Base-by-base conservation (phyloP, 306 rosid species). In the Cicer arietinum region DNA sequence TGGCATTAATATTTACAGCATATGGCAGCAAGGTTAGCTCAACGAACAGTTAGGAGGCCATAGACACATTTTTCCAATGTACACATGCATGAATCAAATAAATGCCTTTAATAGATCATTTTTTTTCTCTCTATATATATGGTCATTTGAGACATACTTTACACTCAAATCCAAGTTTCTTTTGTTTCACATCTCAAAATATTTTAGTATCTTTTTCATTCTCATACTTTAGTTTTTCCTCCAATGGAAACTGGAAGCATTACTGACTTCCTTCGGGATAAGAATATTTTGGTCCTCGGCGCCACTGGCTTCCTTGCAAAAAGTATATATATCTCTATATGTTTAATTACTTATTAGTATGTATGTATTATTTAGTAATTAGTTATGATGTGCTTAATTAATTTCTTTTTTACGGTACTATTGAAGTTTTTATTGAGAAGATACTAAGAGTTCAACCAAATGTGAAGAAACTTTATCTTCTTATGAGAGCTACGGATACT, bases 341-440 rank as follows among this genome's bases (percentile, higher is more conserved):
- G 44, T 6, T 60, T 35, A 6, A 16, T 50, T 50, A 6, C 17
- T 50, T 30, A 30, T 0, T 30, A 30, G 35, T 30, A 30, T 30
- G 8, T 6, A 45, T 3, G 8, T 50, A 50, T 50, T 50, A 13
- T 16, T 50, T 50, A 6, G 56, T 50, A 50, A 10, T 10, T 48
- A 10, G 10, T 52, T 10, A 2, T 65, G 10, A 54, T 58, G 63
- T 65, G 54, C 17, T 11, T 63, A 14, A 10, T 63, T 52, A 6
- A 5, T 54, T 35, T 75, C 35, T 6, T 54, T 37, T 75, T 17
- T 43, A 7, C 46, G 35, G 5, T 45, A 2, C 1, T 51, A 9
- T 37, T 68, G 76, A 81, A 94, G 97, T 91, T 83, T 82, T 94
- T 71, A 76, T 85, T 43, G 98, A 94, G 88, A 94, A 91, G 82